These are phyloP conservation scores for Gloeophyllum trabeum DNA, from an alignment of 768 basidiomycete species.

Conservation along the genomic window DNA sequence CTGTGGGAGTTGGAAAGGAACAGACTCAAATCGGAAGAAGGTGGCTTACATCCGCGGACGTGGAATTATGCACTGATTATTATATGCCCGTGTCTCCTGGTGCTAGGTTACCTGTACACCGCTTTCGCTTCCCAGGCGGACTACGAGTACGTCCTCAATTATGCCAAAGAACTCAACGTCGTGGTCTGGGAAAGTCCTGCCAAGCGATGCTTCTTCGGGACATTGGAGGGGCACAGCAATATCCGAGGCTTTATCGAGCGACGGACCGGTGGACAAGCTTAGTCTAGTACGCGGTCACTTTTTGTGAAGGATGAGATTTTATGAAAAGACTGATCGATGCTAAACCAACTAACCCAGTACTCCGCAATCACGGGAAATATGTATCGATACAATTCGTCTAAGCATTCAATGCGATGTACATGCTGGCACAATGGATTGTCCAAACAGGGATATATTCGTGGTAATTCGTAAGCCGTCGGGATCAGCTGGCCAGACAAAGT, in stretches of 20 bases:
- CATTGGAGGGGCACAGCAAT: conserved; percentile 63
- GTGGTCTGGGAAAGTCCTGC: conserved; percentile 73
- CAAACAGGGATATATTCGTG: no score
- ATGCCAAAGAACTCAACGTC: conserved; percentile 73
- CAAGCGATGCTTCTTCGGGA: conserved; percentile 78
- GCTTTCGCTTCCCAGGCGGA: conserved; percentile 80
- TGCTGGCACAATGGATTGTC: no score
- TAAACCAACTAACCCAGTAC: no score
- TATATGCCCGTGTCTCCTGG: conserved; percentile 3
- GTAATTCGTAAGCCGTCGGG: no score
- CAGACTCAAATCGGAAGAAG: conserved; percentile 79
- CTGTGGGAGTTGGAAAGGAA: conserved; percentile 96
- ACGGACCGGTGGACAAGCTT: conserved; percentile 34
- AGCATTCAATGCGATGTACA: no score
- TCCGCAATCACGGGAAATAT: no score
- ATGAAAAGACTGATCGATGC: no score
- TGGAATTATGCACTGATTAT: conserved; percentile 10
- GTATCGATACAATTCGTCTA: no score
- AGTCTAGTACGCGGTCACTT: no score
- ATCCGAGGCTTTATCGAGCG: conserved; percentile 76
- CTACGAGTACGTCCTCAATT: conserved; percentile 78
- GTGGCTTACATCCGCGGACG: no score
- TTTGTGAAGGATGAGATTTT: no score
- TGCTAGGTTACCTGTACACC: conserved; percentile 76
- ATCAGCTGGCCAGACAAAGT: no score